These are phyloP conservation scores for Podospora pseudocomata DNA, from an alignment of 495 filamentous ascomycete genomes.

Conservation along the genomic window DNA sequence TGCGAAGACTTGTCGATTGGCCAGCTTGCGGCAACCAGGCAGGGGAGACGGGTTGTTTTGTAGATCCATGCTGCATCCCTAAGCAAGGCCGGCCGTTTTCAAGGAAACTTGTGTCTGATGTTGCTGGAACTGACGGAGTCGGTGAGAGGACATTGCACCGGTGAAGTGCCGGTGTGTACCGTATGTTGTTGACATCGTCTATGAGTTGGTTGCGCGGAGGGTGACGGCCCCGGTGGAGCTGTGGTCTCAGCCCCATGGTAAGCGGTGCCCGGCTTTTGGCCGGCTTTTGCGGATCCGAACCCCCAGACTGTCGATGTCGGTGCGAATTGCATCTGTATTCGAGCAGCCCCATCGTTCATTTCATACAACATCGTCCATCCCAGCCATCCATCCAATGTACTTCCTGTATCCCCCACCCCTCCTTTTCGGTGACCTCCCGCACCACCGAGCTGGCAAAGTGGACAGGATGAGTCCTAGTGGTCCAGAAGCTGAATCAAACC, in stretches of 20 bases:
- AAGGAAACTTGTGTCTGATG: not conserved
- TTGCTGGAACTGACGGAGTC: not conserved
- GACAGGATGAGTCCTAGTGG: not conserved
- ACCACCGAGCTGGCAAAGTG: not conserved
- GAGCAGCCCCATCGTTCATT: not conserved
- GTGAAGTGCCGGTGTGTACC: not conserved
- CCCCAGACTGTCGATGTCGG: not conserved
- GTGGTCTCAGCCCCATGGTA: not conserved
- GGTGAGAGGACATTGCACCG: not conserved
- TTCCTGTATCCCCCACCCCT: not conserved
- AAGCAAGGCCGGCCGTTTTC: not conserved
- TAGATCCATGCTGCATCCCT: not conserved
- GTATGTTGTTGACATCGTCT: not conserved
- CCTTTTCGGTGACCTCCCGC: conserved; percentile 1
- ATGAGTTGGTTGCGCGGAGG: not conserved
- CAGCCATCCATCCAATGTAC: not conserved
- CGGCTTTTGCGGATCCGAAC: not conserved
- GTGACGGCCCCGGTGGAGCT: not conserved
- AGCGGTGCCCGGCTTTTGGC: not conserved
- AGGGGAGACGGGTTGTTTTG: too few species aligned
- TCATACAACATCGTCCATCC: not conserved
- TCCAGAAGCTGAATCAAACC: not conserved
- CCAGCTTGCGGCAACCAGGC: not conserved
- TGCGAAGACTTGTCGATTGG: not conserved
- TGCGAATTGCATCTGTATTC: not conserved